phyloP scores from a whole-genome alignment of 257 asterid genomes.

The Plantago elongata region DNA sequence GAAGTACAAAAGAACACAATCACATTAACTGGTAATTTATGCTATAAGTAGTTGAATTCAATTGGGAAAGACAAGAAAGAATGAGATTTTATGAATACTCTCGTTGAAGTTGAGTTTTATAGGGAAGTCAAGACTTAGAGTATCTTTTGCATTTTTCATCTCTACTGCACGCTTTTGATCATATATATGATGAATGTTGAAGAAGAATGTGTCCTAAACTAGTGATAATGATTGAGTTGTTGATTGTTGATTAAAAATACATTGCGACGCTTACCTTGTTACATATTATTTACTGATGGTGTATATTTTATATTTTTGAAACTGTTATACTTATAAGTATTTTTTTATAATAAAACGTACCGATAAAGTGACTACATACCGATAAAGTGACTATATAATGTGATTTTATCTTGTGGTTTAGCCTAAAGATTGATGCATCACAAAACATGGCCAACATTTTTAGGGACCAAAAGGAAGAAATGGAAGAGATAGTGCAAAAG shows the following conservation, averaged over 20 bases:
- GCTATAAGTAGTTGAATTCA: background rate
- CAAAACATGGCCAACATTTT: background rate
- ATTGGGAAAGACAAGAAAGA: background rate
- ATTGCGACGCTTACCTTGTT: no score
- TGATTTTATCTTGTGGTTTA: no score
- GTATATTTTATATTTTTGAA: no score
- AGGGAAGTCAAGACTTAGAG: constrained; percentile 11
- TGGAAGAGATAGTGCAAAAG: constrained; percentile 2
- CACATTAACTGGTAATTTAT: background rate
- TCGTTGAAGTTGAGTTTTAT: background rate
- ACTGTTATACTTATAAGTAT: no score
- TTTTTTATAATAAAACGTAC: no score
- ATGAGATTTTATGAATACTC: background rate
- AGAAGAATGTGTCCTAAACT: constrained; percentile 3
- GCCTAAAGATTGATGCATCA: no score
- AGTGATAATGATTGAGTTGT: background rate
- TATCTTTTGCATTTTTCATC: constrained; percentile 5
- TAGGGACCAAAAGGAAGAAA: background rate
- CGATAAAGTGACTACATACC: no score
- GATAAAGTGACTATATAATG: no score
- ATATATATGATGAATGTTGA: constrained; percentile 3
- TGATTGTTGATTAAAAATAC: background rate
- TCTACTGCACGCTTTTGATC: constrained; percentile 20
- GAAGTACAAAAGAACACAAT: constrained; percentile 5
- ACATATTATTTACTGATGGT: no score